Base-by-base conservation (phyloP, 163 green algal genomes). In the Scenedesmus sp. region DNA sequence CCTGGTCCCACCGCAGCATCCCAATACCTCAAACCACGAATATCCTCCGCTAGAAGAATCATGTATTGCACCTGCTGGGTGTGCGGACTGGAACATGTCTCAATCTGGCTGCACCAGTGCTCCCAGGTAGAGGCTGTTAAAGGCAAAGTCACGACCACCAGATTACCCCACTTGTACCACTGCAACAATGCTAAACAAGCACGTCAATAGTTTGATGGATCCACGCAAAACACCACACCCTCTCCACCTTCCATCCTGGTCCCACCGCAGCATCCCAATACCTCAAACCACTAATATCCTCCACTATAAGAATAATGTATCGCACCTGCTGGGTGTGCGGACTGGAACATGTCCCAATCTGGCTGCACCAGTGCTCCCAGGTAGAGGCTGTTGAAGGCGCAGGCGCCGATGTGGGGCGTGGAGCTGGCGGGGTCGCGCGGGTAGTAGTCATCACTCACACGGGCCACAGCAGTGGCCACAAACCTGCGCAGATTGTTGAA, bases 341-440 rank as follows among this genome's bases (percentile, higher is more conserved):
- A 96, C 92, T 98, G 96, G 93, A 99, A 99, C 98, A 99, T 99
- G 96, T 99, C 98, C 97, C 97, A 99, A 94, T 99, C 98, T 2
- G 98, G 98, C 91, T 98, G 94, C 89, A 98, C 96, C 55, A 99
- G 95, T 66, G 96, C 97, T 20, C 95, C 95, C 91, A 99, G 88
- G 94, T 99, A 99, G 8, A 99, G 66, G 18, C 91, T 96, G 95
- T 99, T 99, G 96, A 97, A 99, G n/a, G 98, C 97, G 92, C 96
- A 99, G 62, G 96, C 96, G 20, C 94, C 96, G 46, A 99, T 95
- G 96, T 99, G 98, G 15, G 97, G 96, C 9, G 96, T 96, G 88
- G 94, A 96, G 60, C 94, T 97, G 76, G 97, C 97, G 0, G 94
- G 92, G 94, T 99, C 97, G 46, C 95, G 94, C 3, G 98, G 98